Evolutionary conservation across 2,329 filamentous ascomycete genomes (phyloP).

Genomic region (Geosmithia flava): DNA sequence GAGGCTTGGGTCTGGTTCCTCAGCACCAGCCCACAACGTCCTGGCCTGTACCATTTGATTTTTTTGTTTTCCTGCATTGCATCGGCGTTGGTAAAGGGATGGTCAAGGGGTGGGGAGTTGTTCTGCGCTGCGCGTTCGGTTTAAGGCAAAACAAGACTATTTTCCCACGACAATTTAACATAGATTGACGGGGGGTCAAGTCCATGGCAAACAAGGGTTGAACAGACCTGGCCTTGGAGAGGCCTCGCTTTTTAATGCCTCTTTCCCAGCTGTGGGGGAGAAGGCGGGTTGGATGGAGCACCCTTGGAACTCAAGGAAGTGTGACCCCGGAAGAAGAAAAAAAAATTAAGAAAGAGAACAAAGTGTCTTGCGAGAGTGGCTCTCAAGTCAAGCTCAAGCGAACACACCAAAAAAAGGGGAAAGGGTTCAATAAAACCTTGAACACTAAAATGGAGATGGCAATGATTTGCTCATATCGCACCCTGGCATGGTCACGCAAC

Average conservation of each 20-base stretch:
- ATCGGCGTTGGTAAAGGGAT: slow-evolving; percentile 39
- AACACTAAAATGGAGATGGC: background rate
- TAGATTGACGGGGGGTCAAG: slow-evolving; percentile 3
- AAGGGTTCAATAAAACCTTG: background rate
- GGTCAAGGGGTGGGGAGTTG: slow-evolving; percentile 11
- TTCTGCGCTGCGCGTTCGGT: slow-evolving; percentile 15
- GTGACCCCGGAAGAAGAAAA: background rate
- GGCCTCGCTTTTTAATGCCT: slow-evolving; percentile 2
- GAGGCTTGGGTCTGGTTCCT: slow-evolving; percentile 2
- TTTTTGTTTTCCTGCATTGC: slow-evolving; percentile 36
- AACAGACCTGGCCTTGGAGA: background rate
- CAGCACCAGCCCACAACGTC: background rate
- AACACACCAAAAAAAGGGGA: background rate
- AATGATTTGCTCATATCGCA: background rate
- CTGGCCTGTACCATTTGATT: slow-evolving; percentile 25
- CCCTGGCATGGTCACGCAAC: background rate
- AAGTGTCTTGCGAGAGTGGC: background rate
- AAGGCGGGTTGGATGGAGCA: background rate
- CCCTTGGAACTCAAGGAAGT: background rate
- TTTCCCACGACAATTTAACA: slow-evolving; percentile 19
- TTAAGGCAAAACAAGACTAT: slow-evolving; percentile 20
- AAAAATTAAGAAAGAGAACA: background rate
- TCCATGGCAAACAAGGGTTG: background rate
- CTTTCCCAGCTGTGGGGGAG: background rate
- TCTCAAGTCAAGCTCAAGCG: background rate